Conservation (phyloP, 208 protist species). For the Acanthamoeba healyi region DNA sequence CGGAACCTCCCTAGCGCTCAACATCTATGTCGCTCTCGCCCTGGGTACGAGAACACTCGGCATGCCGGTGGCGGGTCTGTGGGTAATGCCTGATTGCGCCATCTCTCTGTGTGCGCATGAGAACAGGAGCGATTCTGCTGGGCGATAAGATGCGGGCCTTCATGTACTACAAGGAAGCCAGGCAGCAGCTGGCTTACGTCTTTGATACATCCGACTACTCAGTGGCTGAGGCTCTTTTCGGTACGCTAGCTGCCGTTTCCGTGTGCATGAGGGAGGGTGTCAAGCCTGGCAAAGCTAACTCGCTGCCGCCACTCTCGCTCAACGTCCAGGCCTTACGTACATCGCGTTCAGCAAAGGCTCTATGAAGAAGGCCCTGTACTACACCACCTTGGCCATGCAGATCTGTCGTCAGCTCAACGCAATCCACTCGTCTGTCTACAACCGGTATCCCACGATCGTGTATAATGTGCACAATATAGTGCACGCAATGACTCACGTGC, state of each 20-base stretch:
- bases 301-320: too few species aligned
- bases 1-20: not conserved
- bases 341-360: conserved; percentile 5
- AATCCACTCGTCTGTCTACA: conserved; percentile 3
- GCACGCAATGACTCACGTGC: too few species aligned
- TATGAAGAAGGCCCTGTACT: conserved; percentile 16
- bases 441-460: not conserved
- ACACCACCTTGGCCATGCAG: conserved; percentile 23
- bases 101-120: not conserved
- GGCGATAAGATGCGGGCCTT: not conserved
- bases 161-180: not conserved
- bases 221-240: not conserved
- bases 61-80: too few species aligned
- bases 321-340: not conserved
- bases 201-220: conserved; percentile 19
- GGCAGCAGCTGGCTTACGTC: not conserved
- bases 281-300: too few species aligned
- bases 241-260: not conserved
- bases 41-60: not conserved
- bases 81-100: not conserved
- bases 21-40: conserved; percentile 7
- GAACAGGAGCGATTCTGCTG: not conserved
- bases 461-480: too few species aligned
- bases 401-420: conserved; percentile 32
- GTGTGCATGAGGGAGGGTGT: too few species aligned